Base-by-base conservation (phyloP, 345 rosid genomes). In the Melaleuca quinquenervia region DNA sequence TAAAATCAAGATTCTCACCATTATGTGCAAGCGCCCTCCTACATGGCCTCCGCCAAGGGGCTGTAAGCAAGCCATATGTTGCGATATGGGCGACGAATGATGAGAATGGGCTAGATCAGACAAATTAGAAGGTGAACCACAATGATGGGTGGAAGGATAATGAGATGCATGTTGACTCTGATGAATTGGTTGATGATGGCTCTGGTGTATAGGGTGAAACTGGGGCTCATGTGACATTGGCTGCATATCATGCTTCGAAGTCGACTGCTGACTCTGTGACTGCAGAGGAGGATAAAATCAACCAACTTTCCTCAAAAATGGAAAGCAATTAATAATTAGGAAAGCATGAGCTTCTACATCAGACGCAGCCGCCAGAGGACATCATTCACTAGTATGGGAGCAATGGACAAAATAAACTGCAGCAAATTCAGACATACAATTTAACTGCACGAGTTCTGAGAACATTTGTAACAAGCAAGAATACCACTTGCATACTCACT, bases 1-100 rank as follows among this genome's bases (percentile, higher is more conserved):
- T 64, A 20, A 64, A 85, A 36, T 70, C 80, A 82, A 29, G 53
- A 83, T 3, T 13, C 95, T 90, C 89, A 93, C 98, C 98, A 94
- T 90, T 60, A 91, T 87, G 87, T 94, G 94, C 92, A 94, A 55
- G 75, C 95, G 95, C 56, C 92, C 95, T 82, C 92, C 92, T 53
- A 91, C 91, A 87, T 93, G 97, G 85, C 93, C 91, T 80, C 94
- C 95, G 18, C 93, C 55, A 64, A 95, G 91, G 7, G 98, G 96
- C 82, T 94, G 99, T 87, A 96, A 91, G 91, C 98, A 96, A 87
- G 92, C 91, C 89, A 97, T 95, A 85, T 95, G 97, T 87, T 94
- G 98, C 44, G 99, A 90, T 84, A 96, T 93, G 85, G 93, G 85
- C 29, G 95, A 89, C 50, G 98, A 92, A 60, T 94, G 98, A 85